Percentiles rank a stretch among this genome's conserved stretches.
phyloP scores from a whole-genome alignment of 352 stramenopile species.

The Aphanomyces astaci region DNA sequence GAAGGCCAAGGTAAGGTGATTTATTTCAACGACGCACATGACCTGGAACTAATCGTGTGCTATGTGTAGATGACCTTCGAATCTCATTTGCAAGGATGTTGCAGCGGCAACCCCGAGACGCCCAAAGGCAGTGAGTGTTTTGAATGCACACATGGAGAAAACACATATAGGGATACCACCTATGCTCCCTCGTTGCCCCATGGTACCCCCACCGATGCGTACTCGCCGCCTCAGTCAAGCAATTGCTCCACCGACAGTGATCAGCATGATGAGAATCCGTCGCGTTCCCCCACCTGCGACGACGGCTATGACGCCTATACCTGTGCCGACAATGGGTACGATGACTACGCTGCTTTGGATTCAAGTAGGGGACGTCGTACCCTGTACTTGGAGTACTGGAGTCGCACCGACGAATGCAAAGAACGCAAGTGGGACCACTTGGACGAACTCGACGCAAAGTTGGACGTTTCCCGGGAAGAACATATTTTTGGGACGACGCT shows the following conservation, averaged over 20 bases:
- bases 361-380: conserved; percentile 38
- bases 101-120: too few relatives aligned
- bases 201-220: background rate
- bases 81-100: conserved; percentile 11
- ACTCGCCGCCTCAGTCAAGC: background rate
- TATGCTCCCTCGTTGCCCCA: background rate
- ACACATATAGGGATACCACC: conserved; percentile 12
- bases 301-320: background rate
- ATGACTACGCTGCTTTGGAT: conserved; percentile 9
- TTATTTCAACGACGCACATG: too few relatives aligned
- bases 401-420: conserved; percentile 79
- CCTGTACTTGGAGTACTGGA: conserved; percentile 86
- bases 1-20: conserved; percentile 9
- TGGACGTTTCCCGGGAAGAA: conserved; percentile 65
- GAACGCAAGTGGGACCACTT: conserved; percentile 84
- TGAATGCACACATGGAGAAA: conserved; percentile 1
- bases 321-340: background rate
- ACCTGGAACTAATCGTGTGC: too few relatives aligned
- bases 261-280: background rate
- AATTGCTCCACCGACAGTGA: background rate
- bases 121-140: conserved; percentile 3
- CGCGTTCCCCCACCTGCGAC: background rate
- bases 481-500: conserved; percentile 78
- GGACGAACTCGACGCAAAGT: conserved; percentile 61
- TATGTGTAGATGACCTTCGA: conserved; percentile 8